phyloP scores from a whole-genome alignment of 1,284 basidiomycete species.

The Tylopilus sp. region DNA sequence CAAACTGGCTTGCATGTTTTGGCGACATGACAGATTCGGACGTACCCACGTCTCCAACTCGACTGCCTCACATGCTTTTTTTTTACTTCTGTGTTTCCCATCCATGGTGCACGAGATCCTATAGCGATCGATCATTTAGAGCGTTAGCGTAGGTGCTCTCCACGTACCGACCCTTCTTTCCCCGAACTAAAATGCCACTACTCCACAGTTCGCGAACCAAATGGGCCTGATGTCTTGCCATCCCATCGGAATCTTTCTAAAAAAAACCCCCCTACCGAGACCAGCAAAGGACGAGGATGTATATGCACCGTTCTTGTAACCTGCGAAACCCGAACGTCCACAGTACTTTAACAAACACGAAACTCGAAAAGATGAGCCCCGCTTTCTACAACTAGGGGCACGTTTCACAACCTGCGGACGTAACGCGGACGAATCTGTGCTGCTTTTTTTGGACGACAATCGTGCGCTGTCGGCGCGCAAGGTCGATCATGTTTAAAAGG shows the following conservation, averaged over 20 bases:
- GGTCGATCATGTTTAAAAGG: conserved; percentile 28
- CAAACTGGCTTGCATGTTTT: conserved; percentile 1
- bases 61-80: background rate
- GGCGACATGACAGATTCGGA: conserved; percentile 9
- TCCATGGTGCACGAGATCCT: background rate
- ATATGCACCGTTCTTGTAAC: background rate
- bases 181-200: background rate
- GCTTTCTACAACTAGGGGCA: background rate
- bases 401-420: background rate
- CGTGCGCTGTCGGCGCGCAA: background rate
- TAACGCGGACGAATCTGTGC: background rate
- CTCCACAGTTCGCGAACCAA: conserved; percentile 3
- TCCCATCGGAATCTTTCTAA: conserved; percentile 1
- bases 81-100: background rate
- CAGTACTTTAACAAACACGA: background rate
- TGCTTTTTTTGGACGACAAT: conserved; percentile 7
- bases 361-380: background rate
- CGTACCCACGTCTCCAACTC: background rate
- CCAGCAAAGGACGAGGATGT: background rate
- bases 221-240: background rate
- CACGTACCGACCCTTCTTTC: conserved; percentile 1
- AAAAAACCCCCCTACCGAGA: background rate
- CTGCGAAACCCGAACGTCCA: background rate
- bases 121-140: background rate
- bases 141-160: background rate